These are phyloP conservation scores for Apiospora rasikravindrae DNA, from an alignment of 2,329 filamentous ascomycete species.

Conservation along the genomic window DNA sequence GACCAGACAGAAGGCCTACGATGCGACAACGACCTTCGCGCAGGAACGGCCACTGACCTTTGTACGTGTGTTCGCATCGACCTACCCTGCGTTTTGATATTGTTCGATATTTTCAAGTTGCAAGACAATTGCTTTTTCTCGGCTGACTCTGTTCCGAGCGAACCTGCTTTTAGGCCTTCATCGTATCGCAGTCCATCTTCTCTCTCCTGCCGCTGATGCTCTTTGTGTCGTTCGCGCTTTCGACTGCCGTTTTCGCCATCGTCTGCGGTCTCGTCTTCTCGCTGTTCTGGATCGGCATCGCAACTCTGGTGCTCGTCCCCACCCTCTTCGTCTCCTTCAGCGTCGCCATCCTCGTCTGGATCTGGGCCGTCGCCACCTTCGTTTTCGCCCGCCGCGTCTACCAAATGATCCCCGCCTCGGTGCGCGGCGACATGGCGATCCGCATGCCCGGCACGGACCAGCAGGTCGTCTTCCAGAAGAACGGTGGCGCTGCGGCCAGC, in stretches of 20 bases:
- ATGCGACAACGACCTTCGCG: slow-evolving; percentile 60
- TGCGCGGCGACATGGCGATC: slow-evolving; percentile 25
- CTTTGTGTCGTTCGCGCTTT: slow-evolving; percentile 70
- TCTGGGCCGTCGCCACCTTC: slow-evolving; percentile 69
- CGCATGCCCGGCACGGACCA: slow-evolving; percentile 25
- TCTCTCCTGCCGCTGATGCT: slow-evolving; percentile 70
- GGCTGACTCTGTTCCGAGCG: background rate
- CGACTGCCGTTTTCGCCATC: slow-evolving; percentile 66
- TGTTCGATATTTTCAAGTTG: background rate
- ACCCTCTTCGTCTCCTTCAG: slow-evolving; percentile 69
- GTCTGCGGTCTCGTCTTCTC: slow-evolving; percentile 68
- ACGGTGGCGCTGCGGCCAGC: background rate
- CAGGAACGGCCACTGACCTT: slow-evolving; percentile 70
- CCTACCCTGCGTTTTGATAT: background rate
- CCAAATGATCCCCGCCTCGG: slow-evolving; percentile 27
- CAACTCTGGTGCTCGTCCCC: slow-evolving; percentile 70
- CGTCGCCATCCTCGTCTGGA: slow-evolving; percentile 68
- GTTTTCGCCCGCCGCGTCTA: slow-evolving; percentile 54
- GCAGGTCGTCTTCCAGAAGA: slow-evolving; percentile 33
- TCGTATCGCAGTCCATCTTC: slow-evolving; percentile 68
- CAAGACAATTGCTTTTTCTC: background rate
- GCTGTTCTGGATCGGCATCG: slow-evolving; percentile 70
- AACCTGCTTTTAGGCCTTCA: slow-evolving; percentile 61
- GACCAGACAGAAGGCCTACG: slow-evolving; percentile 62
- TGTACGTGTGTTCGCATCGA: slow-evolving; percentile 51